Evolutionary conservation across 495 filamentous ascomycete species (phyloP), one percentile per base, ranked within the genome.

Genomic region (Annulohypoxylon moriforme): DNA sequence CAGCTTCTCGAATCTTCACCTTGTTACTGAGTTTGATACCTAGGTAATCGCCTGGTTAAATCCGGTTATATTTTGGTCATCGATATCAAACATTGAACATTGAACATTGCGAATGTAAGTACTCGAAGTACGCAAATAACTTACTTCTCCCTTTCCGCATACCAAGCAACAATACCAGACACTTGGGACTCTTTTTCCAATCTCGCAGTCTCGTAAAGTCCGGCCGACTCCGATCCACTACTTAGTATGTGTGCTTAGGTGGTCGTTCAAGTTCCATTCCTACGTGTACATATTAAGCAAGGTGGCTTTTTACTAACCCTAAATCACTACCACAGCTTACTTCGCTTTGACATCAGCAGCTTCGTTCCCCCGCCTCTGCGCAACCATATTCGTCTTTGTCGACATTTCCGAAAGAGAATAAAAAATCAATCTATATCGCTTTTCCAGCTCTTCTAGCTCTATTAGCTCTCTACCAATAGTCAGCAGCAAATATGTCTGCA

Each of bases 401-500:
- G 38, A 57, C 69, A 13, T 56, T 33, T 56, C 40, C 38, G 34
- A 42, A 10, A 47, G 36, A 64, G 22, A 38, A 18, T 40, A 38
- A 40, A 46, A 44, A 63, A 25, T 46, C 38, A 55, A 59, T 47
- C 38, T 5, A 34, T 40, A 49, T 44, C 24, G 38, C 24, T 11
- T 53, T 40, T 33, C 36, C 34, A 16, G 14, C 47, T 9, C 29
- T 29, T 22, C 29, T 36, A 60, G 34, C 36, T 47, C 33, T 40
- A 33, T 62, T 52, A 69, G 20, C n/a, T 61, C 46, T 9, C 13
- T 18, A 53, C 25, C 58, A 13, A 64, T 33, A 49, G 10, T 3
- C n/a, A 60, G 20, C 6, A 52, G 68, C 56, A 76, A 81, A 64
- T 44, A 90, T 90, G 88, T 93, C 93, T 80, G 92, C 84, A 36